Base-by-base conservation (phyloP, 2,329 filamentous ascomycete genomes). In the Verticillium klebahnii region DNA sequence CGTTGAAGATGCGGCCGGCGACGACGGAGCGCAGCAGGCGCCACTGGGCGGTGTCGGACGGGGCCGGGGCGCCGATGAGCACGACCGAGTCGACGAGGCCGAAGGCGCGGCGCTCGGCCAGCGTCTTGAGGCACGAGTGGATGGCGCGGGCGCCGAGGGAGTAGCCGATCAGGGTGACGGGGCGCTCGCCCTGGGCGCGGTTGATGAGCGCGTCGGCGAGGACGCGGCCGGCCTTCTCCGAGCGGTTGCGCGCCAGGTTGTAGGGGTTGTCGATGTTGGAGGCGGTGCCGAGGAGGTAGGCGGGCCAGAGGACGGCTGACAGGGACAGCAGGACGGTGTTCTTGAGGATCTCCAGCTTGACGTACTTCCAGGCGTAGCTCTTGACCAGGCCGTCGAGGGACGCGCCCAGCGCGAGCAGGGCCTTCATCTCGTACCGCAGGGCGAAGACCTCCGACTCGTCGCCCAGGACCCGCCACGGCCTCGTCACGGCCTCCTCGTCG, bases 21-120 rank as follows among this genome's bases (percentile, higher is more conserved):
- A 96, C 92, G 0, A 94, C 91, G 55, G 85, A 86, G 34, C 92
- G 86, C 67, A 96, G 86, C 40, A 85, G 80, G 55, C 88, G 84
- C 93, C 93, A 97, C 67, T 92, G 86, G 1, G 82, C 81, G 0
- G 84, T 75, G 55, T 89, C 85, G 0, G 89, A 91, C 0, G 93
- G 92, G 0, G 89, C 86, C 0, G 93, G 92, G 0, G 91, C 84
- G 2, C 93, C 93, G 62, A 97, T 90, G 6, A 97, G 76, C 4
- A 97, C 88, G 2, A 91, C 92, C 17, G 87, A 89, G 69, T 97
- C 93, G 25, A 98, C 78, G 1, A 97, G 77, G 0, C 93, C 94
- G 68, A 96, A 97, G 0, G 90, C 92, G 61, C 85, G 85, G 52
- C 92, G 84, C 71, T 92, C 87, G 0, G 92, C 91, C 14, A 97